Evolutionary conservation across 257 asterid genomes (phyloP).

Genomic region (Nicotiana sylvestris): DNA sequence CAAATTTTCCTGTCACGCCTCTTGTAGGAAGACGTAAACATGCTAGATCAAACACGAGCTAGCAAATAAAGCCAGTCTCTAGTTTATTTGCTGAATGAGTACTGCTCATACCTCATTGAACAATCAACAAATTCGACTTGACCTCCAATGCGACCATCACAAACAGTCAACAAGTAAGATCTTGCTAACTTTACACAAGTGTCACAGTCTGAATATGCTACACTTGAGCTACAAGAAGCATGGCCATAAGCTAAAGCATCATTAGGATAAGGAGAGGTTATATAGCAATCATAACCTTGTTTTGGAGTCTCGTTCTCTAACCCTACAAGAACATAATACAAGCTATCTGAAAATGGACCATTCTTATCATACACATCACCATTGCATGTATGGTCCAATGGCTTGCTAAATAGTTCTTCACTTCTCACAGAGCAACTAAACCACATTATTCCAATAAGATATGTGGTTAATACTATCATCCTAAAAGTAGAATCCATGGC

Average conservation of each 20-base stretch:
- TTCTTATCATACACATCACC: neutral
- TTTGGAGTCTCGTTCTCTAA: neutral
- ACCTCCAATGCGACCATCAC: neutral
- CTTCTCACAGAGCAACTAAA: neutral
- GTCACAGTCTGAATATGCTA: neutral
- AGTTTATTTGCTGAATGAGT: neutral
- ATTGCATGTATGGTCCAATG: neutral
- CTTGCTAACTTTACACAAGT: neutral
- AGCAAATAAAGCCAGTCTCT: neutral
- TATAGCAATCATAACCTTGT: neutral
- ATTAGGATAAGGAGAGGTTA: constrained; percentile 4
- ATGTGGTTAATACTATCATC: neutral
- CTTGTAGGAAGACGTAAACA: too few relatives aligned
- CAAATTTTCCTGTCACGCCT: neutral
- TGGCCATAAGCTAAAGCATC: constrained; percentile 2
- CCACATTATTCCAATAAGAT: neutral
- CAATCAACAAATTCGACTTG: constrained; percentile 1
- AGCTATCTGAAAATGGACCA: neutral
- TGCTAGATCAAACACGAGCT: too few relatives aligned
- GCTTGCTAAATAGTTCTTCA: neutral
- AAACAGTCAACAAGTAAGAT: neutral
- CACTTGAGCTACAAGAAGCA: neutral
- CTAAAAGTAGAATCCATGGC: neutral
- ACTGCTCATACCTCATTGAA: constrained; percentile 1
- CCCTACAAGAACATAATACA: neutral